phyloP scores from a whole-genome alignment of 2,329 filamentous ascomycete species.

The Xylogone sp. region DNA sequence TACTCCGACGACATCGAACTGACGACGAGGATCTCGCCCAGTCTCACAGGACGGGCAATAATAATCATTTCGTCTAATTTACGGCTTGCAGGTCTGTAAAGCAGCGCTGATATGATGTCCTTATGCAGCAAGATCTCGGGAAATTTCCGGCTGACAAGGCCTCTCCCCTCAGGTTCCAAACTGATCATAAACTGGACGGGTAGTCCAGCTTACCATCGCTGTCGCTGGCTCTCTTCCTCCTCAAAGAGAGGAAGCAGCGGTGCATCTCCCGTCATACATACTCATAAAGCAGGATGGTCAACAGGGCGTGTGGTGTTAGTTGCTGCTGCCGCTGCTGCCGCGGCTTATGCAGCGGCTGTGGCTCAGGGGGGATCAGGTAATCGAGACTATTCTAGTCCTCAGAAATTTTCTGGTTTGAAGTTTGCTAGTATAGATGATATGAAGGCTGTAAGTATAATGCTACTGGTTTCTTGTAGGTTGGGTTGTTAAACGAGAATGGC shows the following conservation, averaged over 20 bases:
- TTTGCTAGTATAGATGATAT: slow-evolving; percentile 49
- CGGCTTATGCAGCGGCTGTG: slow-evolving; percentile 13
- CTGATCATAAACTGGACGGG: background rate
- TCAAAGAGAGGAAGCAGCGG: background rate
- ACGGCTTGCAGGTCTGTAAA: background rate
- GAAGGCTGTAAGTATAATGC: slow-evolving; percentile 41
- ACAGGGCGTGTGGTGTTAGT: slow-evolving; percentile 18
- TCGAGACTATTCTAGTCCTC: slow-evolving; percentile 23
- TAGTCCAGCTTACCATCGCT: background rate
- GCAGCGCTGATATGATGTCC: background rate
- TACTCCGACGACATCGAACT: too few species aligned
- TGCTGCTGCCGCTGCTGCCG: slow-evolving; percentile 15
- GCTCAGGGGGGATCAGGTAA: slow-evolving; percentile 9
- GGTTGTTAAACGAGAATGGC: slow-evolving; percentile 1
- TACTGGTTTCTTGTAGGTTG: background rate
- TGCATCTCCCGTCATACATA: background rate
- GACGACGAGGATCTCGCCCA: too few species aligned
- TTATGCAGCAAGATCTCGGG: background rate
- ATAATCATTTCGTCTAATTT: background rate
- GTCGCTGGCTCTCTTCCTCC: background rate
- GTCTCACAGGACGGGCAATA: background rate
- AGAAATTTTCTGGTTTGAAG: slow-evolving; percentile 22
- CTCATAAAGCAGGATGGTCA: slow-evolving; percentile 16
- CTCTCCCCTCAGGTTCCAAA: background rate
- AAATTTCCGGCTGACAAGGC: background rate